A percentile compares a stretch with the other conserved stretches of the same genome.
Conservation (phyloP, 129 eudicot species). For the Sambucus nigra region DNA sequence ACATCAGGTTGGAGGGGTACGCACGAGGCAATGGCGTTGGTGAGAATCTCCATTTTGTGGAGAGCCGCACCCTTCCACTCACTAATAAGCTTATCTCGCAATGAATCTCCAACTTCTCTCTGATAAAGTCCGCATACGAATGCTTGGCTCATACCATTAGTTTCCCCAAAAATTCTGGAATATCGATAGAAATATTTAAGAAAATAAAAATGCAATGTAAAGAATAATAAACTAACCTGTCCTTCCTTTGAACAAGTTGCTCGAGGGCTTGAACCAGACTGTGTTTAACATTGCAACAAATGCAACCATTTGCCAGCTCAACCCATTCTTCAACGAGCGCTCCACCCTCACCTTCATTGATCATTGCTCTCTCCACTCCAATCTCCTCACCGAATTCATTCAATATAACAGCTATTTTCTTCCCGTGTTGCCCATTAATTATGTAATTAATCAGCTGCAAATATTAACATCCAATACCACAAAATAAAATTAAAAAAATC, state of each 20-base stretch:
- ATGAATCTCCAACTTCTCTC: no score
- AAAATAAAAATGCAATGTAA: no score
- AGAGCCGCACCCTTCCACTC: no score
- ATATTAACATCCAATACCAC: not conserved
- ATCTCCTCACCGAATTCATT: slow-evolving; percentile 97
- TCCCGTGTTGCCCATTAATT: slow-evolving; percentile 75
- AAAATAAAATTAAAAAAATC: not conserved
- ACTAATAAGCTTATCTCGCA: no score
- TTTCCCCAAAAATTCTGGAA: no score
- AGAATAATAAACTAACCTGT: slow-evolving; percentile 43
- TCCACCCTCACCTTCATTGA: slow-evolving; percentile 88
- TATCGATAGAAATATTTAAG: no score
- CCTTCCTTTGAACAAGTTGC: slow-evolving; percentile 83
- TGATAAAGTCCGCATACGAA: no score
- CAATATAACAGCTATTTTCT: slow-evolving; percentile 90
- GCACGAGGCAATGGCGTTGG: no score
- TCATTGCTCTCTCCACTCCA: slow-evolving; percentile 98
- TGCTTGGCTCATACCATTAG: no score
- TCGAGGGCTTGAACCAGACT: slow-evolving; percentile 92
- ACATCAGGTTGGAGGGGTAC: no score
- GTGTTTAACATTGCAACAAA: slow-evolving; percentile 93
- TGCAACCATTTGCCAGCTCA: slow-evolving; percentile 94
- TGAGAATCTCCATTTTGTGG: no score
- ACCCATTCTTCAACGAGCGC: slow-evolving; percentile 97
- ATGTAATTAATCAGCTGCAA: slow-evolving; percentile 71